Base-by-base conservation (phyloP, 2,329 filamentous ascomycete species). In the Fusarium sp. region DNA sequence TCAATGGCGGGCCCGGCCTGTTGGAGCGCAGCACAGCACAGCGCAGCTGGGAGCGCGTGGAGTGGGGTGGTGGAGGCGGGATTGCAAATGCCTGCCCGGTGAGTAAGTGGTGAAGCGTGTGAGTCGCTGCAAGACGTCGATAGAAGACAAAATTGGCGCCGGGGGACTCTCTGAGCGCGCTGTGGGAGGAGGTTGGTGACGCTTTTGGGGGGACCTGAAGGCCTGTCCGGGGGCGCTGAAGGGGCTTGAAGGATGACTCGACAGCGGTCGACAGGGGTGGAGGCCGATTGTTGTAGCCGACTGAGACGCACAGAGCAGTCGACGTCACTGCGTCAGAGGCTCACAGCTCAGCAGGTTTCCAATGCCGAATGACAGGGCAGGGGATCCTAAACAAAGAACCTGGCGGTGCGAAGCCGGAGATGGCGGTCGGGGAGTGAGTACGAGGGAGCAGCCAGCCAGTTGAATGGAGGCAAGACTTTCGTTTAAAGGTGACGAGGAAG, bases 61-160 rank as follows among this genome's bases (percentile, higher is more conserved):
- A 67, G 61, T 75, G 73, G 73, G 65, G 68, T 65, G 59, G 73
- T 70, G 69, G 75, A 71, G 63, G 71, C 66, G 36, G 67, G 67
- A 73, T 74, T 78, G 76, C 73, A 77, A 76, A 78, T 77, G 69
- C 70, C 65, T 68, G 52, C 65, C 42, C 22, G 42, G 71, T 68
- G 63, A 54, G 65, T 61, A 56, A 57, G 66, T 74, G 62, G 69
- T 63, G 58, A 57, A 36, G 54, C 65, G 65, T 20, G 45, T 27
- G 70, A 56, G 27, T 61, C 22, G 62, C 56, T 68, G 60, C 59
- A 35, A 47, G 63, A 63, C 45, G 61, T 58, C 52, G 58, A 25
- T 22, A 59, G 54, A 54, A 42, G 60, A 52, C 42, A 22, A 40
- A 62, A 62, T 66, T 57, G 27, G 52, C 63, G 58, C 61, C n/a